A percentile compares a stretch with the other conserved stretches of the same genome.
These are phyloP conservation scores for Trypethelium eluteriae DNA, from an alignment of 495 filamentous ascomycete species.

Conservation along the genomic window DNA sequence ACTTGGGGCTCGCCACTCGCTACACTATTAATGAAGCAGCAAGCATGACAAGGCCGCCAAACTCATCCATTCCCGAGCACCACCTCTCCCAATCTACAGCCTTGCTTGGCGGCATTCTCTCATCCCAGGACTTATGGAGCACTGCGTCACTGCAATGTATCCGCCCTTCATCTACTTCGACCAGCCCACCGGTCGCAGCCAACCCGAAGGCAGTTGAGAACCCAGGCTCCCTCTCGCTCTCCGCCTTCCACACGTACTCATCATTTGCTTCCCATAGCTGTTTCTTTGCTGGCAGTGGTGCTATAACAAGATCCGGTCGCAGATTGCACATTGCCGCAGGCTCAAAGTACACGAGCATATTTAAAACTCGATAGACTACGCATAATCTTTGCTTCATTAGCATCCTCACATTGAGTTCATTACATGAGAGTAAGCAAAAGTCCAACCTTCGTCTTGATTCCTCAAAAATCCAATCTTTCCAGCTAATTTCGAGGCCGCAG, in stretches of 20 bases:
- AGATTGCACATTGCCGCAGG: constrained; percentile 39
- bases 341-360: constrained; percentile 43
- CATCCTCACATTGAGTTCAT: background rate
- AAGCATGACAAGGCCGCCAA: constrained; percentile 41
- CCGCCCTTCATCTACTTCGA: constrained; percentile 27
- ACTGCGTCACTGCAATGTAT: constrained; percentile 23
- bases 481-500: constrained; percentile 24
- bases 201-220: constrained; percentile 33
- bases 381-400: constrained; percentile 33
- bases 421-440: background rate
- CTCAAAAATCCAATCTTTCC: constrained; percentile 43
- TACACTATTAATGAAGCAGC: constrained; percentile 36
- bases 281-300: constrained; percentile 42
- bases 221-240: constrained; percentile 27
- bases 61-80: constrained; percentile 42
- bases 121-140: constrained; percentile 20
- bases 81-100: constrained; percentile 39
- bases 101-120: constrained; percentile 15
- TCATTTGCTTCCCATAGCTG: constrained; percentile 44
- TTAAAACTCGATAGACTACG: constrained; percentile 39
- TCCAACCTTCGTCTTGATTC: constrained; percentile 37
- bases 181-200: constrained; percentile 35
- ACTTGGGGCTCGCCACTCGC: background rate
- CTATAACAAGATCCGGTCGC: constrained; percentile 36
- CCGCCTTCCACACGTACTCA: constrained; percentile 34